Percentiles rank a stretch among this genome's conserved stretches.
Evolutionary conservation across 768 basidiomycete species (phyloP).

Genomic region (Pholiota conissans): DNA sequence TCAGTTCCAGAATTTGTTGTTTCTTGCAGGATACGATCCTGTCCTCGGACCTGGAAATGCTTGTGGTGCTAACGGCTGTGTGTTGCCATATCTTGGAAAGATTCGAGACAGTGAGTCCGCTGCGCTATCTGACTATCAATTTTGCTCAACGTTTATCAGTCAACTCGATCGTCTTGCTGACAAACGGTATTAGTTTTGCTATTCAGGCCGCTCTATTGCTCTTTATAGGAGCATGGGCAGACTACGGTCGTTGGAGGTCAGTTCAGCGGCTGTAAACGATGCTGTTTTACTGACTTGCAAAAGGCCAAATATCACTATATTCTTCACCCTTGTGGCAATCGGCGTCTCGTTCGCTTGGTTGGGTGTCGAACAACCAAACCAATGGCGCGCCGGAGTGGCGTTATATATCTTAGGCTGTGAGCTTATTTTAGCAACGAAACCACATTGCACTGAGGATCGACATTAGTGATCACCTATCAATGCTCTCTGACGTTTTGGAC

Average conservation of each 20-base stretch:
- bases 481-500: slow-evolving; percentile 81
- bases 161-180: slow-evolving; percentile 76
- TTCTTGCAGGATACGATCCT: slow-evolving; percentile 72
- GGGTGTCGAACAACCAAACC: slow-evolving; percentile 62
- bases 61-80: slow-evolving; percentile 56
- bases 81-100: slow-evolving; percentile 63
- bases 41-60: slow-evolving; percentile 53
- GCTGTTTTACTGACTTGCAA: slow-evolving; percentile 1
- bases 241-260: slow-evolving; percentile 80
- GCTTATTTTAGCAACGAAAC: slow-evolving; percentile 19
- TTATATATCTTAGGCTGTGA: slow-evolving; percentile 66
- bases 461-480: slow-evolving; percentile 71
- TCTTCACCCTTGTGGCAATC: slow-evolving; percentile 66
- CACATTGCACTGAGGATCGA: slow-evolving; percentile 8
- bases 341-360: slow-evolving; percentile 79
- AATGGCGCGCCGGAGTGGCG: slow-evolving; percentile 61
- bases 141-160: slow-evolving; percentile 35
- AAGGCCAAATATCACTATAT: slow-evolving; percentile 76
- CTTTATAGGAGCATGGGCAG: slow-evolving; percentile 75
- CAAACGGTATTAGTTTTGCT: slow-evolving; percentile 79
- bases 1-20: slow-evolving; percentile 74
- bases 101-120: slow-evolving; percentile 55
- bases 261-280: neutral
- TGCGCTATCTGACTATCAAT: neutral
- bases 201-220: slow-evolving; percentile 70